Base-by-base conservation (phyloP, 306 rosid species). In the Phaseolus lunatus region DNA sequence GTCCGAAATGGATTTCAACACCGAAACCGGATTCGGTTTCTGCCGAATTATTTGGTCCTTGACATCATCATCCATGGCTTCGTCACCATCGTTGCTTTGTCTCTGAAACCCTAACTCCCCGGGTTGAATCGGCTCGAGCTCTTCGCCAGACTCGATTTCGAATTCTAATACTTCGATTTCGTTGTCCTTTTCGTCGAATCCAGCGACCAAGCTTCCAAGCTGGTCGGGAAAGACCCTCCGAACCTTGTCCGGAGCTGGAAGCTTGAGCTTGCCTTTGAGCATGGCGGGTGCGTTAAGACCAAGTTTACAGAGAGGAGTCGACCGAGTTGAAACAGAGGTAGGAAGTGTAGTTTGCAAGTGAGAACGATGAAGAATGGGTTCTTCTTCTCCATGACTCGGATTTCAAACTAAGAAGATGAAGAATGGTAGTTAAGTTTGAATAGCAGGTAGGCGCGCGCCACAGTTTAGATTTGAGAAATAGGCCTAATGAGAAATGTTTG, bases 251-350 rank as follows among this genome's bases (percentile, higher is more conserved):
- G 82, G 90, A 39, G 85, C 69, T 27, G 89, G 93, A 72, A 88
- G 86, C 82, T 89, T 92, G 82, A 86, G 79, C 86, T 87, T 90
- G 67, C 87, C 97, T 77, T 83, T 90, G 86, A 85, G 87, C 97
- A 87, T 92, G 71, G 72, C 52, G 23, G 52, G 57, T 75, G 76
- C 72, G 80, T 71, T 50, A 49, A 16, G 49, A 44, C 62, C 2
- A 84, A 81, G 78, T 76, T 65, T 39, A 24, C 3, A 10, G 19
- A 24, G 53, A n/a, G 3, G 76, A 67, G 12, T 37, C 35, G 70
- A 33, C 44, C 77, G 79, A 73, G 70, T 78, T 43, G 83, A 78
- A 50, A 4, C 12, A 16, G 62, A 23, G 3, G 84, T 31, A 5
- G 83, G 15, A 72, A 26, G 47, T 15, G 69, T 16, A 37, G 5